These are phyloP conservation scores for Phytopythium kandeliae DNA, from an alignment of 352 stramenopile genomes.

Conservation along the genomic window DNA sequence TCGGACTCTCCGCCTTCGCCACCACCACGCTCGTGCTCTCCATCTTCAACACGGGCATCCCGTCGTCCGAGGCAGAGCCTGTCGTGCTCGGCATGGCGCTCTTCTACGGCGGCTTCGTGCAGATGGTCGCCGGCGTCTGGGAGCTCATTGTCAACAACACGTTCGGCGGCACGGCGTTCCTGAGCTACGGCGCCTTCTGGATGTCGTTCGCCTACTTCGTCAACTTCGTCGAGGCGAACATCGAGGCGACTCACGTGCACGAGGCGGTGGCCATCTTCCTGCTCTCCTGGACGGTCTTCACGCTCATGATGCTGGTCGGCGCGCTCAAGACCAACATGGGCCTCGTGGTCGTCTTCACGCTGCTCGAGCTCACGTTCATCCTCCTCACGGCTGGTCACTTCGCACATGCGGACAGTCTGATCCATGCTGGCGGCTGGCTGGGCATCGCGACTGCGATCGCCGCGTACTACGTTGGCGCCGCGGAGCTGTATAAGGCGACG, in stretches of 20 bases:
- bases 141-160: too few species aligned
- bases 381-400: not conserved
- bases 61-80: not conserved
- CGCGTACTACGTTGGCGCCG: slow-evolving; percentile 4
- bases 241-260: too few species aligned
- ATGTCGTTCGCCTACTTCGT: too few species aligned
- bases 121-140: too few species aligned
- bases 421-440: not conserved
- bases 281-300: slow-evolving; percentile 3
- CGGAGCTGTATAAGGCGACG: slow-evolving; percentile 4
- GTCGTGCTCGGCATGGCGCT: not conserved
- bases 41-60: too few species aligned
- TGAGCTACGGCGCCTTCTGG: too few species aligned
- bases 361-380: slow-evolving; percentile 5
- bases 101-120: not conserved
- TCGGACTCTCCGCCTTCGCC: too few species aligned
- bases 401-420: not conserved
- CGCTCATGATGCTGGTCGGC: not conserved
- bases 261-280: slow-evolving; percentile 1
- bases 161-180: too few species aligned
- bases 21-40: too few species aligned
- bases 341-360: not conserved
- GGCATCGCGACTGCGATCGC: slow-evolving; percentile 1
- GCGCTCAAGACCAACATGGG: slow-evolving; percentile 3
- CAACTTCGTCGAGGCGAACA: too few species aligned